Evolutionary conservation across 2,329 filamentous ascomycete genomes (phyloP), one percentile per base, ranked within the genome.

Genomic region (Cadophora gregata): DNA sequence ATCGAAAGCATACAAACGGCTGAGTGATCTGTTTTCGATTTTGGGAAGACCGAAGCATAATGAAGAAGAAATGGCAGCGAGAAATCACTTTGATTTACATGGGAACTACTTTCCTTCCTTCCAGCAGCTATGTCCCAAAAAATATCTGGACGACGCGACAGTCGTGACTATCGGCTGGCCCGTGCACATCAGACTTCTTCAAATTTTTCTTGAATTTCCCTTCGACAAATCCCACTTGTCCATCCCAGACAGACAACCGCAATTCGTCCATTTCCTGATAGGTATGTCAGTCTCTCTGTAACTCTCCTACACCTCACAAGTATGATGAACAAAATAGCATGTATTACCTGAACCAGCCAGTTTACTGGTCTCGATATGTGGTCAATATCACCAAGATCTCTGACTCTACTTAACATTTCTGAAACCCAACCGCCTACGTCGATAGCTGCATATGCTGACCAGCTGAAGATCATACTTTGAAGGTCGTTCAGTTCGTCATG

Each of bases 351-450:
- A 81, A 74, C 68, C 70, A 63, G 36, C 42, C 68, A 67, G 70
- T 75, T 79, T 78, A 78, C 79, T 87, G 85, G 86, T 86, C 81
- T 83, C 79, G 79, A 79, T 77, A 76, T 75, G 75, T 86, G 71
- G 74, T 72, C 85, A 87, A 88, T 56, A 56, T 63, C 85, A 89
- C 87, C 87, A 89, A 90, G 87, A 90, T 90, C 86, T 89, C 87
- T 90, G 87, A 90, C 69, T 72, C 76, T 78, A 78, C 50, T 62
- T 38, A 38, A 51, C 29, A 51, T 51, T 14, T 27, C 65, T 69
- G 62, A 63, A 70, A 19, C 51, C 25, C 50, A 59, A 63, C 61
- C 21, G 19, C 16, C 38, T 14, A 55, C 21, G 51, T 53, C 61
- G 25, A 62, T 56, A 47, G 27, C 42, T 21, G 50, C 53, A 63